Evolutionary conservation across 2,329 filamentous ascomycete genomes (phyloP).

Genomic region (Claviceps arundinis): DNA sequence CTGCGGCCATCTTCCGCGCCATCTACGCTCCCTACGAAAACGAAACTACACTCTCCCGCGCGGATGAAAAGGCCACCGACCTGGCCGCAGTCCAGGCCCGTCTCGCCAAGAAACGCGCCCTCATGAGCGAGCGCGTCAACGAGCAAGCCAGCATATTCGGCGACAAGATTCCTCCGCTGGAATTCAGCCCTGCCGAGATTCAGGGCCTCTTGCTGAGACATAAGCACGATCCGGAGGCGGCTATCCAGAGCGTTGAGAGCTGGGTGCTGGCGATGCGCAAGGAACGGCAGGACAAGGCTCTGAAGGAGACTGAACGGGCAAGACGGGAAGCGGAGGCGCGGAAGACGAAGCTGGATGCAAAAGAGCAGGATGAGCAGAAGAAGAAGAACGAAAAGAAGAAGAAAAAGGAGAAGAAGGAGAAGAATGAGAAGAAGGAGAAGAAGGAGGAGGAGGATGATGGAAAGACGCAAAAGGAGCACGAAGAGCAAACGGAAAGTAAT

Average conservation of each 20-base stretch:
- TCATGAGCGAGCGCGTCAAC: constrained; percentile 27
- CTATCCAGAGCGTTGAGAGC: constrained; percentile 30
- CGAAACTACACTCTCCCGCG: constrained; percentile 8
- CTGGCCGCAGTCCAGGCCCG: constrained; percentile 17
- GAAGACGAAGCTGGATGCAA: neutral
- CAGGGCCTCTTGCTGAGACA: constrained; percentile 45
- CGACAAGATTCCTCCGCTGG: constrained; percentile 34
- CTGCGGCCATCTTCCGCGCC: constrained; percentile 40
- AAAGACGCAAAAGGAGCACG: no score
- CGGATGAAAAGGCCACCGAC: constrained; percentile 13
- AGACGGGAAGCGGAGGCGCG: constrained; percentile 11
- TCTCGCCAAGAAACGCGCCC: constrained; percentile 17
- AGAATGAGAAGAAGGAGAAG: neutral
- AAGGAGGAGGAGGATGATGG: neutral
- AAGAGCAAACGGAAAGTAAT: neutral
- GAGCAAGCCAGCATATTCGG: constrained; percentile 36
- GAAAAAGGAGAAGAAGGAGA: neutral
- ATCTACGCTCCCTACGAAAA: constrained; percentile 41
- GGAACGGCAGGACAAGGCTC: constrained; percentile 31
- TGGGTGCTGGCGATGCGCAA: constrained; percentile 38
- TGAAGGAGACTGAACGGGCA: constrained; percentile 14
- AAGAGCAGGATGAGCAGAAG: neutral
- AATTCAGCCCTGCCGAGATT: constrained; percentile 48
- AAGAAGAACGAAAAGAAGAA: neutral
- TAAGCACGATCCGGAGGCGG: constrained; percentile 37